Conservation (phyloP, 2,329 filamentous ascomycete species). For the Trichoderma pleuroti region DNA sequence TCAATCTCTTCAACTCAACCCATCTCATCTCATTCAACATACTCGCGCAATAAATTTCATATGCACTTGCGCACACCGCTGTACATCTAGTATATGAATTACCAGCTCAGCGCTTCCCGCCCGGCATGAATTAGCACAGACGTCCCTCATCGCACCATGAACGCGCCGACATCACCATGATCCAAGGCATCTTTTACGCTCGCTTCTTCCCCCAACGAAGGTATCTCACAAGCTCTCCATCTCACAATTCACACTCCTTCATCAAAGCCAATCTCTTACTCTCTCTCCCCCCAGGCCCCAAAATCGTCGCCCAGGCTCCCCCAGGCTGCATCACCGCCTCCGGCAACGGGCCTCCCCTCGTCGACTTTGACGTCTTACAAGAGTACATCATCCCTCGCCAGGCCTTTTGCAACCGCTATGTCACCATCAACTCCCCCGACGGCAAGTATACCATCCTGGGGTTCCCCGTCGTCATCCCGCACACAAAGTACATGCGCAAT, state of each 20-base stretch:
- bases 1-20: background rate
- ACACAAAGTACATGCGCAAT: conserved; percentile 80
- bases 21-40: background rate
- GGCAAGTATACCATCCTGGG: conserved; percentile 75
- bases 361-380: conserved; percentile 82
- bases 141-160: background rate
- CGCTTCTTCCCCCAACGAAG: conserved; percentile 65
- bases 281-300: conserved; percentile 48
- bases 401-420: conserved; percentile 88
- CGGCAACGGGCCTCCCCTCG: conserved; percentile 53
- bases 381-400: conserved; percentile 94
- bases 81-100: background rate
- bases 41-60: background rate
- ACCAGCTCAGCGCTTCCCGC: background rate
- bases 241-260: background rate
- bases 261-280: background rate
- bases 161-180: conserved; percentile 44
- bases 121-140: too few species aligned
- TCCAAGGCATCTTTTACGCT: conserved; percentile 68
- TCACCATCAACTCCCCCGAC: conserved; percentile 72
- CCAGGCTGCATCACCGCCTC: conserved; percentile 56
- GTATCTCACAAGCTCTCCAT: too few species aligned
- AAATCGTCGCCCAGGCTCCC: conserved; percentile 60
- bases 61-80: background rate
- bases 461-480: conserved; percentile 82